Evolutionary conservation across 2,329 filamentous ascomycete species (phyloP), one percentile per base, ranked within the genome.

Genomic region (Diaporthe destruens): DNA sequence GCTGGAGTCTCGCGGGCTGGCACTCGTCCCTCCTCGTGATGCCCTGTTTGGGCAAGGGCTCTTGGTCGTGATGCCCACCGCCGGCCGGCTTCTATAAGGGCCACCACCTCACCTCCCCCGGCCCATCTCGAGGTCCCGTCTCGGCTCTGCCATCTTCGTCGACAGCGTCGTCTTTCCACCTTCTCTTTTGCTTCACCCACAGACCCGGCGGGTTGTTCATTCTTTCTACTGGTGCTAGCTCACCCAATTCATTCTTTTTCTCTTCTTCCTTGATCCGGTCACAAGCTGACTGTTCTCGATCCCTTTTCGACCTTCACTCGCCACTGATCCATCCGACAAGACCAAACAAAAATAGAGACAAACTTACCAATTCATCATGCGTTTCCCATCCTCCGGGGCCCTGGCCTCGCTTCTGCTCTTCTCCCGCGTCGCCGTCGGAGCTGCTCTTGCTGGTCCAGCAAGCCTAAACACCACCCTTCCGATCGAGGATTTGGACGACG

Each of bases 141-240:
- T 72, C 71, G 72, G 47, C 71, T 51, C 23, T 67, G 29, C 47
- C n/a, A 68, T 72, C 63, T 68, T 70, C 34, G 55, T 61, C 68
- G 57, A 70, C 44, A 54, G 56, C 53, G 55, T 42, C 55, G 54
- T 70, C 68, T 44, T 70, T 54, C 2, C 56, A 66, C 56, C 9
- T 72, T 74, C 56, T 55, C 25, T 51, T 47, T 54, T 42, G 68
- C 65, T 61, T 59, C 32, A 56, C 25, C 29, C 61, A 51, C 53
- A 39, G 23, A 69, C 70, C 70, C 70, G 12, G 72, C 66, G 66
- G 72, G 70, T 74, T 57, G 42, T 74, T 70, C 72, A 67, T 74
- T 74, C 72, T 55, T 74, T 74, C 56, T 23, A 69, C 25, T 7
- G 72, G 72, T 72, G 72, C 72, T 72, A 69, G 72, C 42, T 72